Evolutionary conservation across 1,139 yeast genomes (phyloP).

Genomic region (Debaryomyces fabryi): DNA sequence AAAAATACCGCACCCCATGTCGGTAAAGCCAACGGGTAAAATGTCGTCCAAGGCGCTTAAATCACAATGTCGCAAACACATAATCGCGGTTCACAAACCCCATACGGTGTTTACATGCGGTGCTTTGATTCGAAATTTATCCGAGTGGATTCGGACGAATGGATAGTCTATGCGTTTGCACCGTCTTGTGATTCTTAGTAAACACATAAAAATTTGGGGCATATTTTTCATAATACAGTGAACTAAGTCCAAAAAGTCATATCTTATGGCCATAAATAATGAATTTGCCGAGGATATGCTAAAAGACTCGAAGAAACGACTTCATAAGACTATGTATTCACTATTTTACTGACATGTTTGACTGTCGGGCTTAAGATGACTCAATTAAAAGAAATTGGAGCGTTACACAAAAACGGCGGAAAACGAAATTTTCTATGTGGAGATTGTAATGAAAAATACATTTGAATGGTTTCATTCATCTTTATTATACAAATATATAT

Average conservation of each 20-base stretch:
- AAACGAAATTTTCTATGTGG: slow-evolving; percentile 7
- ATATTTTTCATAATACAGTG: background rate
- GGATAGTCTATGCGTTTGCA: background rate
- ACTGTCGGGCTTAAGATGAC: slow-evolving; percentile 1
- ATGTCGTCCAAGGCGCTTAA: background rate
- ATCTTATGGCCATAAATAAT: background rate
- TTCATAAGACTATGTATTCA: background rate
- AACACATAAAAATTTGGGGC: background rate
- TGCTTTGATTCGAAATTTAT: background rate
- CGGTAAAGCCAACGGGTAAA: background rate
- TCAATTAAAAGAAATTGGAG: slow-evolving; percentile 6
- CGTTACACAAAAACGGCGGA: slow-evolving; percentile 4
- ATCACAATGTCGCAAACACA: background rate
- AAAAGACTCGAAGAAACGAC: background rate
- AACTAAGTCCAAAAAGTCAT: background rate
- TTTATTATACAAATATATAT: slow-evolving; percentile 1
- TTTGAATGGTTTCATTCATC: background rate
- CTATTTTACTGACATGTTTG: background rate
- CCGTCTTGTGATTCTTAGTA: slow-evolving; percentile 5
- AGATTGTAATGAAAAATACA: slow-evolving; percentile 4
- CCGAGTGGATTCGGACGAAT: slow-evolving; percentile 1
- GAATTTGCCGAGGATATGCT: background rate
- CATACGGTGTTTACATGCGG: background rate
- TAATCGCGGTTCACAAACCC: background rate
- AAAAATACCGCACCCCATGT: background rate